Conservation (phyloP, 129 eudicot species). For the Rutidosis leptorrhynchoides region DNA sequence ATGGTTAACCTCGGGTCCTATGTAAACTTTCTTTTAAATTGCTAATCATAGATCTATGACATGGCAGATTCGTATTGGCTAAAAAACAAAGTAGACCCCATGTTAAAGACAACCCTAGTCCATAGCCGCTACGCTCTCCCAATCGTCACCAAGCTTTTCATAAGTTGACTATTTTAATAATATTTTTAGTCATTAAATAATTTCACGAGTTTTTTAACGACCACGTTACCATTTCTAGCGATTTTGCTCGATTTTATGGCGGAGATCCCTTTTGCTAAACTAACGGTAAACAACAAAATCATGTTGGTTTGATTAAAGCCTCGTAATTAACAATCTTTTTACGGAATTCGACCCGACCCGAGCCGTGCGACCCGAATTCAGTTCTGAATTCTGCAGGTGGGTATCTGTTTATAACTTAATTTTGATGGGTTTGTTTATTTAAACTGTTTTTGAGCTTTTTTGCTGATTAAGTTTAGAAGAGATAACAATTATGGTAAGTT, state of each 20-base stretch:
- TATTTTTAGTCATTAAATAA: conserved; percentile 3
- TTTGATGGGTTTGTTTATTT: conserved; percentile 4
- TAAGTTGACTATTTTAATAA: conserved; percentile 30
- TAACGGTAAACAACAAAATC: conserved; percentile 10
- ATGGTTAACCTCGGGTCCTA: conserved; percentile 13
- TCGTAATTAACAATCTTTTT: neutral
- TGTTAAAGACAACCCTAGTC: conserved; percentile 2
- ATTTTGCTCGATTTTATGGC: conserved; percentile 15
- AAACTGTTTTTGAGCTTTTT: neutral
- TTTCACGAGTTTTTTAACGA: conserved; percentile 14
- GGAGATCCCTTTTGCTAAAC: conserved; percentile 33
- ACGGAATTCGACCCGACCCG: conserved; percentile 28
- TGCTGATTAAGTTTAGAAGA: conserved; percentile 4
- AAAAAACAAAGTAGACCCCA: conserved; percentile 19
- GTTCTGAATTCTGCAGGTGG: conserved; percentile 22
- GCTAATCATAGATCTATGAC: conserved; percentile 10
- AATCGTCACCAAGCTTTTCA: conserved; percentile 10
- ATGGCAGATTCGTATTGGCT: conserved; percentile 9
- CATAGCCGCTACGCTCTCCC: conserved; percentile 30
- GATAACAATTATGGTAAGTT: conserved; percentile 7
- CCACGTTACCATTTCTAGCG: conserved; percentile 23
- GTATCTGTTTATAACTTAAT: conserved; percentile 3
- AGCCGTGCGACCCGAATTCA: conserved; percentile 20
- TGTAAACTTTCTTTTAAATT: conserved; percentile 6
- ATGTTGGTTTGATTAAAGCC: conserved; percentile 20